Evolutionary conservation across 345 rosid species (phyloP), one percentile per base, ranked within the genome.

Genomic region (Rhodamnia argentea): DNA sequence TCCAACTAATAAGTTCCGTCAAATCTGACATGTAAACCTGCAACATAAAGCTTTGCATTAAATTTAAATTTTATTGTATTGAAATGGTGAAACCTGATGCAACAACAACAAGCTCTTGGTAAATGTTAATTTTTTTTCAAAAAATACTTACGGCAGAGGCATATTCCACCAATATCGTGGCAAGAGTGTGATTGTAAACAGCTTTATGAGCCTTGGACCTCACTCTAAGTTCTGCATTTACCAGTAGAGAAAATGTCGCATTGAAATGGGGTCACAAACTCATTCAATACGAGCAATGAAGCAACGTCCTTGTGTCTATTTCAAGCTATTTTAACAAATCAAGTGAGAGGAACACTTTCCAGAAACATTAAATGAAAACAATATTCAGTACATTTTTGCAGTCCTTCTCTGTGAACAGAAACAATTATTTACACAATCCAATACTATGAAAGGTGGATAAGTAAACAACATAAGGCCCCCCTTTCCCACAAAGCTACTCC

Each of bases 21-120:
- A 96, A 89, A 89, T 95, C 99, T 59, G 98, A 95, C 88, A 96
- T 87, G 86, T 95, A 97, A 44, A 96, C 98, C 98, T 95, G 91
- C 90, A 76, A 3, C 54, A 51, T 3, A 26, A 14, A 82, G 23
- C 16, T 40, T 4, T 64, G 24, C 14, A 15, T 26, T 51, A 23
- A 32, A 14, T 27, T 32, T 47, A 24, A 59, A 51, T 22, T 13
- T 2, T 44, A 55, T 44, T 24, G 5, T 37, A 3, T 20, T 57
- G 10, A 84, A 23, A 20, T 54, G 22, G 32, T 1, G 22, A n/a
- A 59, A 15, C 16, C 5, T 42, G 53, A 47, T 7, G 23, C 56
- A 10, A 13, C 10, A 14, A 57, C 1, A 11, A 58, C 0, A 60
- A 26, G 76, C 10, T 58, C 37, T 44, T 24, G 26, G 52, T 20